Conservation (phyloP, 306 rosid species). For the Citrullus amarus region DNA sequence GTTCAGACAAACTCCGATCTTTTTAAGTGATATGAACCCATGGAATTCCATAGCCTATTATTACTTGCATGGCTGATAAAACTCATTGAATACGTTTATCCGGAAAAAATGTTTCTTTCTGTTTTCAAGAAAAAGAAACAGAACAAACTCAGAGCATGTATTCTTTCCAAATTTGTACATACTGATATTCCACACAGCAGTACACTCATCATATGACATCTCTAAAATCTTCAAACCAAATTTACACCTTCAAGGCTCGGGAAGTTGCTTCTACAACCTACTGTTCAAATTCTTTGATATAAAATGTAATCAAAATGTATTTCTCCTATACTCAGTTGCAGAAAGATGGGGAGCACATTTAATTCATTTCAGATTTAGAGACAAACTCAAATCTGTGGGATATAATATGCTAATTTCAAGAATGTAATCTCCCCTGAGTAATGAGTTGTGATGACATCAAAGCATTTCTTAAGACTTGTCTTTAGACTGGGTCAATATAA, state of each 20-base stretch:
- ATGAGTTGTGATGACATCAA: neutral
- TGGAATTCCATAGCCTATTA: neutral
- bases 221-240: neutral
- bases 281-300: neutral
- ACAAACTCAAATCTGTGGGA: neutral
- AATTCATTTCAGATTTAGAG: neutral
- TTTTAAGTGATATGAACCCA: neutral
- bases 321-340: neutral
- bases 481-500: neutral
- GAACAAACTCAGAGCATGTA: neutral
- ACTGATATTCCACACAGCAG: neutral
- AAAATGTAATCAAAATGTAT: neutral
- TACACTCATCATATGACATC: neutral
- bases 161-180: neutral
- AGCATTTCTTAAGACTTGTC: neutral
- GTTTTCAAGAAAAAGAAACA: neutral
- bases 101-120: neutral
- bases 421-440: neutral
- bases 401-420: neutral
- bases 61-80: neutral
- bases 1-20: neutral
- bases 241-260: neutral
- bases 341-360: neutral
- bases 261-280: neutral
- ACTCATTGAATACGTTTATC: neutral